phyloP scores from a whole-genome alignment of 225 moss, liverwort and hornwort species.

The Neckera pumila region DNA sequence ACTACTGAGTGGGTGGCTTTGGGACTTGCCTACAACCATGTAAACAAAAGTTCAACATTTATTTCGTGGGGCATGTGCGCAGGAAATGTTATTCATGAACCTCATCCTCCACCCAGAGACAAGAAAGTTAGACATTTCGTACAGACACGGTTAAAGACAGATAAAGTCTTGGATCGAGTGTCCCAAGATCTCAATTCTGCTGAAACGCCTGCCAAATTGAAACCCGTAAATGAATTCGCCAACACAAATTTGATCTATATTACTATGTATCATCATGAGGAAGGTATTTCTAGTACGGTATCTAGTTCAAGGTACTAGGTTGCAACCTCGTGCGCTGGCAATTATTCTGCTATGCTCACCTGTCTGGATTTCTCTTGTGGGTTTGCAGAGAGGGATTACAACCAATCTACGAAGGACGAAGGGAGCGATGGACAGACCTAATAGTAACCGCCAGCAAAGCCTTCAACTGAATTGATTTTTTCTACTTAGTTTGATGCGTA shows the following conservation, averaged over 20 bases:
- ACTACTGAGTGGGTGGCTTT: not conserved
- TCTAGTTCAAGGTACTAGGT: not conserved
- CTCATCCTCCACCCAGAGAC: not conserved
- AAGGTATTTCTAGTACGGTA: not conserved
- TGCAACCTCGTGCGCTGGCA: not conserved
- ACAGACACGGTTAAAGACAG: not conserved
- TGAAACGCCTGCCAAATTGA: constrained; percentile 5
- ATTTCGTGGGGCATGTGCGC: not conserved
- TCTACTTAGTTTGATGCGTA: not conserved
- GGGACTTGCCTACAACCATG: not conserved
- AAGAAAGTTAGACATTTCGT: constrained; percentile 13
- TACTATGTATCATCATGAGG: not conserved
- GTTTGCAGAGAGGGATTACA: constrained; percentile 21
- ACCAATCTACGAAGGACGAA: constrained; percentile 15
- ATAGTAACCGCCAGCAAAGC: not conserved
- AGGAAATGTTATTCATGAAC: constrained; percentile 19
- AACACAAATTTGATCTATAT: not conserved
- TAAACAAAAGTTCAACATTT: not conserved
- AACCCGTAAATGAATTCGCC: constrained; percentile 1
- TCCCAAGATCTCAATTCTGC: not conserved
- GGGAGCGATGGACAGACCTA: not conserved
- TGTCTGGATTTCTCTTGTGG: not conserved
- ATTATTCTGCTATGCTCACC: not conserved
- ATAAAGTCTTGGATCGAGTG: not conserved
- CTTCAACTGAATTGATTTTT: not conserved